These are phyloP conservation scores for Cercospora berteroae DNA, from an alignment of 2,329 filamentous ascomycete genomes.

Conservation along the genomic window DNA sequence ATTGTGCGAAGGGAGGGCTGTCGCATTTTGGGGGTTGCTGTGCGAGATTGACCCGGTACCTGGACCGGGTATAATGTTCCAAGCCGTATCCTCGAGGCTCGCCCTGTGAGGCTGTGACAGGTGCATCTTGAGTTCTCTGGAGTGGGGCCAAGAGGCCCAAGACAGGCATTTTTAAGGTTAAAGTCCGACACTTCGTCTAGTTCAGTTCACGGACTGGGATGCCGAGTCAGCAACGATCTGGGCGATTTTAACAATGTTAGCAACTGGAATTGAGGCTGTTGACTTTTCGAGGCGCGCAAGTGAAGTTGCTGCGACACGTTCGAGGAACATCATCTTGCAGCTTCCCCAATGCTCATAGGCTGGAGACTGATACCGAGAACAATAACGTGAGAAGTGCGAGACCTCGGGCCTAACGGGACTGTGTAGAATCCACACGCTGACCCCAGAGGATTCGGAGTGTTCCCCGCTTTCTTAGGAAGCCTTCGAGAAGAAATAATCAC, in stretches of 20 bases:
- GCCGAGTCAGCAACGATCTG: neutral
- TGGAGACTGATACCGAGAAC: neutral
- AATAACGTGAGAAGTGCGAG: neutral
- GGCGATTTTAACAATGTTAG: neutral
- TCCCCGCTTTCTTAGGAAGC: neutral
- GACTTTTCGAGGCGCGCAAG: neutral
- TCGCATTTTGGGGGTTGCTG: neutral
- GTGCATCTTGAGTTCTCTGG: neutral
- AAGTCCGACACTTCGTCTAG: neutral
- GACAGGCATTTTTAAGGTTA: neutral
- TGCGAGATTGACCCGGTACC: neutral
- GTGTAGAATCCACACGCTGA: neutral
- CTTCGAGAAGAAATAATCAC: neutral
- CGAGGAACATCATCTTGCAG: neutral
- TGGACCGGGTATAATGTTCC: neutral
- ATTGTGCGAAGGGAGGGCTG: neutral
- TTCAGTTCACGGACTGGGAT: neutral
- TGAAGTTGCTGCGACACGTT: neutral
- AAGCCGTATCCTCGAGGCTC: neutral
- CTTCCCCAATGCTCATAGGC: neutral
- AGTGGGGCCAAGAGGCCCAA: neutral
- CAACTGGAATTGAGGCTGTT: neutral
- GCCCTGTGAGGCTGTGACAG: neutral
- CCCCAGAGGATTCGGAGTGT: neutral
- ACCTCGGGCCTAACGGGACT: neutral